These are phyloP conservation scores for Fraxinus americana DNA, from an alignment of 257 asterid species.

Conservation along the genomic window DNA sequence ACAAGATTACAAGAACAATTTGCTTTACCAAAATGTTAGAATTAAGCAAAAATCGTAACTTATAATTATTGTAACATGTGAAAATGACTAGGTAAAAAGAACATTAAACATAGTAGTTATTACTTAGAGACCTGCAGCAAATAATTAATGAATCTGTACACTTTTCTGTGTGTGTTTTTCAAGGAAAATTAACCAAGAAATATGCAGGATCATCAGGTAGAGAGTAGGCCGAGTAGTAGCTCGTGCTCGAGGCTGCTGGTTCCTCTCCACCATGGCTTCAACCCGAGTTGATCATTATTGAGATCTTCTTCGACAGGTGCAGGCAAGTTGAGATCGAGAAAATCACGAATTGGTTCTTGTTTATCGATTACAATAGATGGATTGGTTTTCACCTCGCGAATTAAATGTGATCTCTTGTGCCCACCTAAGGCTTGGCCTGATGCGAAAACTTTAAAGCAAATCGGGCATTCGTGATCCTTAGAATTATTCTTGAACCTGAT, in stretches of 20 bases:
- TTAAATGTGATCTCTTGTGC: slow-evolving; percentile 79
- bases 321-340: slow-evolving; percentile 91
- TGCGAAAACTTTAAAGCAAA: slow-evolving; percentile 69
- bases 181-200: background rate
- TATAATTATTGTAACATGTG: slow-evolving; percentile 4
- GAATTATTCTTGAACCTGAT: slow-evolving; percentile 31
- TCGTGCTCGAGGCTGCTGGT: slow-evolving; percentile 45
- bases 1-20: background rate
- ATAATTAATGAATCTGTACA: slow-evolving; percentile 57
- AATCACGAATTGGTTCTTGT: slow-evolving; percentile 42
- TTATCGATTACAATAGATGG: slow-evolving; percentile 24
- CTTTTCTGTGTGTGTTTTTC: slow-evolving; percentile 1
- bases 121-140: slow-evolving; percentile 18
- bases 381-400: slow-evolving; percentile 37
- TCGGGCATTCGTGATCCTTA: slow-evolving; percentile 71
- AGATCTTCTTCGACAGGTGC: slow-evolving; percentile 76
- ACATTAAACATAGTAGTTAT: background rate
- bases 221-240: slow-evolving; percentile 54
- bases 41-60: slow-evolving; percentile 9
- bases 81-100: background rate
- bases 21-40: background rate
- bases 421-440: slow-evolving; percentile 95
- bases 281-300: slow-evolving; percentile 32
- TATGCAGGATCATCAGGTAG: slow-evolving; percentile 23
- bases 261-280: slow-evolving; percentile 67